These are phyloP conservation scores for Fraxinus xanthoxyloides DNA, from an alignment of 305 asterid genomes.

Conservation along the genomic window DNA sequence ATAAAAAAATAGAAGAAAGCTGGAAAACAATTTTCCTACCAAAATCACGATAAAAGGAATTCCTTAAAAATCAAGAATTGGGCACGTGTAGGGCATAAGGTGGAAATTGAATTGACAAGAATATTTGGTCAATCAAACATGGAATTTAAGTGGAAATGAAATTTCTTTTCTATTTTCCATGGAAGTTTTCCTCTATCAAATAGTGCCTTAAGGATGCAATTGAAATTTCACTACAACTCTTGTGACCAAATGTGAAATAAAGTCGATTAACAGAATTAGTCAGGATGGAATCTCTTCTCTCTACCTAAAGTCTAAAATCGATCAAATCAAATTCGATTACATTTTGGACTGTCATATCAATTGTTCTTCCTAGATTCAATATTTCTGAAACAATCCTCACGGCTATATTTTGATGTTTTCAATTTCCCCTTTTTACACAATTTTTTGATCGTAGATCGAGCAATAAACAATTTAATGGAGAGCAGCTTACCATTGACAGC, in stretches of 20 bases:
- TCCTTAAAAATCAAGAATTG: no score
- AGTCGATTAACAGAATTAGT: neutral
- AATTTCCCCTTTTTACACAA: neutral
- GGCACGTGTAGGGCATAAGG: no score
- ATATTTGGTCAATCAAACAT: no score
- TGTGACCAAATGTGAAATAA: neutral
- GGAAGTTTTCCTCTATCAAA: no score
- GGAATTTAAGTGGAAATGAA: no score
- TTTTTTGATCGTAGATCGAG: neutral
- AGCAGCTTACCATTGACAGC: slow-evolving; percentile 48
- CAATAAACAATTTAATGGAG: slow-evolving; percentile 37
- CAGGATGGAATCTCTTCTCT: neutral
- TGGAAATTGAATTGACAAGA: no score
- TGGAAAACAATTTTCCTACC: no score
- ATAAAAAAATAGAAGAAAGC: no score
- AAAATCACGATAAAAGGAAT: no score
- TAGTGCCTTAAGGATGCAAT: neutral
- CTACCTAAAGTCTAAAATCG: neutral
- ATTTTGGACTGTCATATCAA: neutral
- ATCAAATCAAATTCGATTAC: neutral
- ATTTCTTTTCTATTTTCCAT: no score
- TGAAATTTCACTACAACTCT: neutral
- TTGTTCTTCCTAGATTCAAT: neutral
- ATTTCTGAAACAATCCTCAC: neutral
- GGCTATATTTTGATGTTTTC: neutral